Evolutionary conservation across 768 basidiomycete species (phyloP).

Genomic region (Rhizopogon roseolus): DNA sequence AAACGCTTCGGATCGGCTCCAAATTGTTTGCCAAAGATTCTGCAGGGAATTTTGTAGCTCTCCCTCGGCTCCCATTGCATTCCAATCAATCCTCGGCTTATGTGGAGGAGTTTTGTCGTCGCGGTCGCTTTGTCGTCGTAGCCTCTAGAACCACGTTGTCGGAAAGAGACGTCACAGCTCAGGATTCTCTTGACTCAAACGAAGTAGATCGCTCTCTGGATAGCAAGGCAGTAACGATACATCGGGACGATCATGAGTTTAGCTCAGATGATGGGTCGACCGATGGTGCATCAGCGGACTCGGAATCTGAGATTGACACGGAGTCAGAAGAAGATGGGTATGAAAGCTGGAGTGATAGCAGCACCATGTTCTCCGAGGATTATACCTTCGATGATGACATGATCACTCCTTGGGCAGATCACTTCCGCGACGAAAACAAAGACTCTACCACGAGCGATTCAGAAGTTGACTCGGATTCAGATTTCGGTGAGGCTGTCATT

Average conservation of each 20-base stretch:
- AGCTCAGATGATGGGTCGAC: background rate
- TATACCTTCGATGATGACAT: conserved; percentile 7
- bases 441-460: conserved; percentile 6
- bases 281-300: background rate
- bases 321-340: conserved; percentile 5
- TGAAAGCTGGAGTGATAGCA: conserved; percentile 18
- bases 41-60: background rate
- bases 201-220: background rate
- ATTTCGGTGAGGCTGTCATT: background rate
- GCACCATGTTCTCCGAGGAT: conserved; percentile 5
- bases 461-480: background rate
- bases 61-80: background rate
- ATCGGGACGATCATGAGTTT: background rate
- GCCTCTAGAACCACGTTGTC: background rate
- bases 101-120: background rate
- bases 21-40: background rate
- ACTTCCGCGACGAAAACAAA: conserved; percentile 3
- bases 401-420: conserved; percentile 12
- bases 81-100: background rate
- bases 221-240: background rate
- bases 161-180: background rate
- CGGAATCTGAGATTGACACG: conserved; percentile 2
- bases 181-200: no score
- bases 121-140: background rate
- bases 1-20: background rate